phyloP scores from a whole-genome alignment of 805 yeast genomes.

The Schizosaccharomyces lindneri region DNA sequence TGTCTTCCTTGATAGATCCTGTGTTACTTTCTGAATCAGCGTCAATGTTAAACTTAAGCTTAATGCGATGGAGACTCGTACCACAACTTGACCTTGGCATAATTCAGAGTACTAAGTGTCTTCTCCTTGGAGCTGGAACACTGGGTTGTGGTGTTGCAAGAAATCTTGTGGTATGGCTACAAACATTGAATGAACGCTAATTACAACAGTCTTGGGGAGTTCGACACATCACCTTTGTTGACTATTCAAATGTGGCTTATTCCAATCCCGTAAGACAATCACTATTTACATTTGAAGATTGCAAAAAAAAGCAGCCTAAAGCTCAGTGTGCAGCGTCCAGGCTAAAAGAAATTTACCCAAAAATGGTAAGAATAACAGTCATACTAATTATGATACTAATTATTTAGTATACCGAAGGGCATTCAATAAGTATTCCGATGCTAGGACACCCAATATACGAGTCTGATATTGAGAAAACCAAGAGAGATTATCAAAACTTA shows the following conservation, averaged over 20 bases:
- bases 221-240: conserved; percentile 61
- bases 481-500: conserved; percentile 27
- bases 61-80: conserved; percentile 92
- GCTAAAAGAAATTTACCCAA: conserved; percentile 51
- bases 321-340: conserved; percentile 58
- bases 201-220: conserved; percentile 64
- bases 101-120: conserved; percentile 33
- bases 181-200: not conserved
- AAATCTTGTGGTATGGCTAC: conserved; percentile 23
- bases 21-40: conserved; percentile 63
- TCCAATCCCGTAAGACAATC: conserved; percentile 95
- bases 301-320: conserved; percentile 51
- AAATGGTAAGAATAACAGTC: conserved; percentile 17
- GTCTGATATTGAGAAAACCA: conserved; percentile 27
- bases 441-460: conserved; percentile 55
- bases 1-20: conserved; percentile 65
- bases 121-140: conserved; percentile 89
- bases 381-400: not conserved
- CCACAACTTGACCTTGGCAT: conserved; percentile 53
- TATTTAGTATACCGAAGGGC: conserved; percentile 23
- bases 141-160: conserved; percentile 80
- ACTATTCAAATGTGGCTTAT: conserved; percentile 66
- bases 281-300: conserved; percentile 56
- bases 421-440: conserved; percentile 67
- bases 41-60: conserved; percentile 64